These are phyloP conservation scores for Vachellia pachyceras DNA, from an alignment of 306 rosid genomes.

Conservation along the genomic window DNA sequence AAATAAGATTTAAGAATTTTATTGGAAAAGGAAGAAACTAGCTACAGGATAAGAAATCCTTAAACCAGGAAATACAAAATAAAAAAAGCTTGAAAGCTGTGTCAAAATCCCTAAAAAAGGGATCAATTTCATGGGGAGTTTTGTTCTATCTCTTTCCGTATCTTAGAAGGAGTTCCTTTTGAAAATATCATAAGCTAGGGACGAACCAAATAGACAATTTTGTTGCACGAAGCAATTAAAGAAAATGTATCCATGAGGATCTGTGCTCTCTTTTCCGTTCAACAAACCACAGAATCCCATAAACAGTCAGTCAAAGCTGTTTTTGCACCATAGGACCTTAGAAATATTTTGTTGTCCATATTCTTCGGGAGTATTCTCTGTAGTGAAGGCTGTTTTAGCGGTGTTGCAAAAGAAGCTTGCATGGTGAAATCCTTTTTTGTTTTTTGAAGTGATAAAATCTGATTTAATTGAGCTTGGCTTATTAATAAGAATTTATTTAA, in stretches of 20 bases:
- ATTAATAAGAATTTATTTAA: constrained; percentile 33
- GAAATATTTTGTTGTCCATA: not conserved
- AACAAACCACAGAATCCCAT: not conserved
- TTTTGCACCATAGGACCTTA: not conserved
- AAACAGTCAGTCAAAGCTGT: not conserved
- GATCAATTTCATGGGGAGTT: not conserved
- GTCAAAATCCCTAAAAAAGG: not conserved
- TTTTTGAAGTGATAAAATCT: not conserved
- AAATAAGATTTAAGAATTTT: not conserved
- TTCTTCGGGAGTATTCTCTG: not conserved
- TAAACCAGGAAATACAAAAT: not conserved
- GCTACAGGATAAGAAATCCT: not conserved
- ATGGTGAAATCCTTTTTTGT: not conserved
- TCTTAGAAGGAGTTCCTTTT: not conserved
- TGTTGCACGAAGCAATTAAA: not conserved
- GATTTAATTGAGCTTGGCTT: not conserved
- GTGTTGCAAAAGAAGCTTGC: not conserved
- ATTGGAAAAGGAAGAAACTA: not conserved
- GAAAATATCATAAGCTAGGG: not conserved
- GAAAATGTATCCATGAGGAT: constrained; percentile 2
- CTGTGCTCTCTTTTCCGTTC: not conserved
- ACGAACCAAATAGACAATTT: not conserved
- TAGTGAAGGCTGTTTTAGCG: not conserved
- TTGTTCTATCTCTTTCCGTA: not conserved
- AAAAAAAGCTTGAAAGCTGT: not conserved